These are phyloP conservation scores for Eremochloa ophiuroides DNA, from an alignment of 176 grass and related monocot genomes.

Conservation along the genomic window DNA sequence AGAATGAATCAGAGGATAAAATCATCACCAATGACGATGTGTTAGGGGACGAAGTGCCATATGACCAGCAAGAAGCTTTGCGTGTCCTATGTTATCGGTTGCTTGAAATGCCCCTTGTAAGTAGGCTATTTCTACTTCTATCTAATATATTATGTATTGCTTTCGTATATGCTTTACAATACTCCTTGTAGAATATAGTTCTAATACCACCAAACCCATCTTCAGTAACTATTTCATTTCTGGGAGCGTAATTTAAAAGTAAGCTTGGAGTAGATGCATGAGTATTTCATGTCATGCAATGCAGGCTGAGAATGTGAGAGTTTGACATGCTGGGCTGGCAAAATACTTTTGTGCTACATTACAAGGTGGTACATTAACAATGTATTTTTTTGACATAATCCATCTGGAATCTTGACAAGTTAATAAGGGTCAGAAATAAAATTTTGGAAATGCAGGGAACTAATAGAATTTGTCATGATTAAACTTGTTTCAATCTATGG, in stretches of 20 bases:
- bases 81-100: constrained; percentile 70
- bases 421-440: not conserved
- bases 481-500: constrained; percentile 2
- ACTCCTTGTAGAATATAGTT: constrained; percentile 5
- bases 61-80: constrained; percentile 79
- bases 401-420: not conserved
- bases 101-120: constrained; percentile 75
- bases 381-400: not conserved
- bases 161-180: not conserved
- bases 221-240: constrained; percentile 13
- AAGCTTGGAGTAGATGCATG: not conserved
- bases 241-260: not conserved
- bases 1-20: constrained; percentile 64
- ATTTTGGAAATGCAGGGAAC: not conserved
- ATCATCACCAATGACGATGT: constrained; percentile 90
- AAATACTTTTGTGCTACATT: not conserved
- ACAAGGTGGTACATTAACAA: not conserved
- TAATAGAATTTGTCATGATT: not conserved
- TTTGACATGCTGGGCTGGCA: constrained; percentile 13
- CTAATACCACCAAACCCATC: not conserved
- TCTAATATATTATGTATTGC: not conserved
- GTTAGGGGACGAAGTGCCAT: constrained; percentile 74
- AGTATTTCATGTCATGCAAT: constrained; percentile 14
- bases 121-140: constrained; percentile 15
- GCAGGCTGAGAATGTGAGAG: not conserved